These are phyloP conservation scores for Termitomyces sp. DNA, from an alignment of 768 basidiomycete species.

Conservation along the genomic window DNA sequence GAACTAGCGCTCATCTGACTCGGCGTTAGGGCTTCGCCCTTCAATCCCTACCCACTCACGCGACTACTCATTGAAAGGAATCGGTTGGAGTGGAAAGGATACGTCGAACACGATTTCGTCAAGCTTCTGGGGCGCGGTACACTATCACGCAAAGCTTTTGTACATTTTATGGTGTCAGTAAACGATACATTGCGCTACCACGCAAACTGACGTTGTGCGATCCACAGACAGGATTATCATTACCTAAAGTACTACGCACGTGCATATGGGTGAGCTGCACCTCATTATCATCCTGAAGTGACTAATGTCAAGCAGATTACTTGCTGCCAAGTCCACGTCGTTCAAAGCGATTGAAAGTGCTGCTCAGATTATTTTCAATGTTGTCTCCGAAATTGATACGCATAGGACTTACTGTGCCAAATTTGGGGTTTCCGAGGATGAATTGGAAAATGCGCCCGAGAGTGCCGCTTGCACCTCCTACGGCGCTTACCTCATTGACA, in stretches of 20 bases:
- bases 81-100: slow-evolving; percentile 57
- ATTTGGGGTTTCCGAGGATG: slow-evolving; percentile 61
- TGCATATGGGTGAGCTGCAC: slow-evolving; percentile 56
- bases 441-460: slow-evolving; percentile 61
- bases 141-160: slow-evolving; percentile 58
- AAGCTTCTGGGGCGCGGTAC: slow-evolving; percentile 68
- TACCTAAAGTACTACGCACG: slow-evolving; percentile 83
- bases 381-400: slow-evolving; percentile 66
- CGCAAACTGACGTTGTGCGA: not conserved
- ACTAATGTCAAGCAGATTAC: slow-evolving; percentile 39
- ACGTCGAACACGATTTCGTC: slow-evolving; percentile 85
- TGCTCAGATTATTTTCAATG: slow-evolving; percentile 54
- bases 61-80: slow-evolving; percentile 57
- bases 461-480: slow-evolving; percentile 77
- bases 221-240: slow-evolving; percentile 71
- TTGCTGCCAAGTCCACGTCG: slow-evolving; percentile 70
- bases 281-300: not conserved
- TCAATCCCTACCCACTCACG: slow-evolving; percentile 67
- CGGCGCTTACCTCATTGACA: slow-evolving; percentile 79
- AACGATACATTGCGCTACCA: not conserved
- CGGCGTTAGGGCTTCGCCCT: slow-evolving; percentile 43
- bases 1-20: not conserved
- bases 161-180: slow-evolving; percentile 79
- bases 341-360: slow-evolving; percentile 61
- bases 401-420: slow-evolving; percentile 67